Evolutionary conservation across 2,329 filamentous ascomycete genomes (phyloP), one percentile per base, ranked within the genome.

Genomic region (Pyrenophora teres): DNA sequence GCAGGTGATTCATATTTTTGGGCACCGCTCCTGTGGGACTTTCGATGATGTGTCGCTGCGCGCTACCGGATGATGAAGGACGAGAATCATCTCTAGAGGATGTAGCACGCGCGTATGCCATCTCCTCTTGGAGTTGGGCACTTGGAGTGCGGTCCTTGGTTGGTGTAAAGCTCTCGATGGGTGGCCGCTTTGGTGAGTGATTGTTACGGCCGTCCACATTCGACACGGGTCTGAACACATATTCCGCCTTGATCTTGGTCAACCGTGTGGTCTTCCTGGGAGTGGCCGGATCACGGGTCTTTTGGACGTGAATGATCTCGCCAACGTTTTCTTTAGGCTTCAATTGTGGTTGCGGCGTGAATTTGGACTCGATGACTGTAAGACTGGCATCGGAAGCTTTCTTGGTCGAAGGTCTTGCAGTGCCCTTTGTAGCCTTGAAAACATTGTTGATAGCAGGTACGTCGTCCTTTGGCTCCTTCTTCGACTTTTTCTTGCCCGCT

Each of bases 201-300:
- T 74, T 74, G 60, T 68, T 69, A 21, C 70, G 68, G n/a, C 54
- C 49, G 32, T 70, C 67, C 6, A 60, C 60, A 12, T 61, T 53
- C 8, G 71, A 68, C 15, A 74, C 42, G 13, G 59, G 64, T 33
- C 52, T 53, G 62, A 73, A 68, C 15, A 62, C 53, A 8, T 51
- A 55, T 4, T 52, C 56, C 9, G 46, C 27, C 38, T 67, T 71
- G 39, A 69, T 56, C 19, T 50, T 60, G 16, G 67, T 71, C 27
- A 68, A n/a, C 42, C 51, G 51, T 12, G 41, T 36, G 31, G 55
- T 37, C n/a, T 50, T 54, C 19, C 43, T 60, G 2, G 66, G 62
- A 6, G 61, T 68, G n/a, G 49, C 39, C 0, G 68, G 65, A n/a
- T 31, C 40, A 32, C 38, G 51, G 18, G 15, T 39, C 37, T 59